phyloP scores from a whole-genome alignment of 176 grass and related monocot species.

The Bolboschoenus planiculmis region DNA sequence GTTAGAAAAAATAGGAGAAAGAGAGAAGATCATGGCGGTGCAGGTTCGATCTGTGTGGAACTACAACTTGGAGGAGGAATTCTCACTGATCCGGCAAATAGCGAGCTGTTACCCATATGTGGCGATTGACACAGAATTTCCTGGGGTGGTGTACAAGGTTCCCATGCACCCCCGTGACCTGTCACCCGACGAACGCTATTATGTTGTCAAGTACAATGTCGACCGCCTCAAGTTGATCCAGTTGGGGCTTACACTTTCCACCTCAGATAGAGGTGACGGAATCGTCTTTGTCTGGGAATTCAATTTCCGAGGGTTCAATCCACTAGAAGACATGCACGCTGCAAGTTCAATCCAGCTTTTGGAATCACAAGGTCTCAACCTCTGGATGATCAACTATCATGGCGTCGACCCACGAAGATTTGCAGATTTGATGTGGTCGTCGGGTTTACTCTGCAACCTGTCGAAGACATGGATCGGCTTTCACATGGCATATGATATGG shows the following conservation, averaged over 20 bases:
- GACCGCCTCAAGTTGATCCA: constrained; percentile 65
- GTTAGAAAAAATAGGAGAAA: background rate
- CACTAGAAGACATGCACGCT: constrained; percentile 32
- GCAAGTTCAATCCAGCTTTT: constrained; percentile 64
- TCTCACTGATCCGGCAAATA: constrained; percentile 47
- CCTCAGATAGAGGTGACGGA: background rate
- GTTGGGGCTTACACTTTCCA: constrained; percentile 57
- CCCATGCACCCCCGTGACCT: constrained; percentile 32
- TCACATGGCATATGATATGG: background rate
- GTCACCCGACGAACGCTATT: constrained; percentile 40
- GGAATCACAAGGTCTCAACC: background rate
- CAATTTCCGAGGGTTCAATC: constrained; percentile 60
- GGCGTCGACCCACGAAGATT: background rate
- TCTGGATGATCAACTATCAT: background rate
- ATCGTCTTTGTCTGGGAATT: constrained; percentile 58
- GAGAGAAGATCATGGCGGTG: background rate
- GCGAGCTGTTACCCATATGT: constrained; percentile 48
- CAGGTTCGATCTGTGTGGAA: constrained; percentile 67
- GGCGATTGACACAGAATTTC: constrained; percentile 74
- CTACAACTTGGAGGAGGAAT: constrained; percentile 60
- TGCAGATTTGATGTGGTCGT: background rate
- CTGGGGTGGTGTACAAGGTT: constrained; percentile 40
- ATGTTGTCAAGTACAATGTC: constrained; percentile 46
- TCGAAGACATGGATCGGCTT: background rate
- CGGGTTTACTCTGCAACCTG: background rate